Conservation (phyloP, 2,329 filamentous ascomycete species). For the Calonectria fujianensis region DNA sequence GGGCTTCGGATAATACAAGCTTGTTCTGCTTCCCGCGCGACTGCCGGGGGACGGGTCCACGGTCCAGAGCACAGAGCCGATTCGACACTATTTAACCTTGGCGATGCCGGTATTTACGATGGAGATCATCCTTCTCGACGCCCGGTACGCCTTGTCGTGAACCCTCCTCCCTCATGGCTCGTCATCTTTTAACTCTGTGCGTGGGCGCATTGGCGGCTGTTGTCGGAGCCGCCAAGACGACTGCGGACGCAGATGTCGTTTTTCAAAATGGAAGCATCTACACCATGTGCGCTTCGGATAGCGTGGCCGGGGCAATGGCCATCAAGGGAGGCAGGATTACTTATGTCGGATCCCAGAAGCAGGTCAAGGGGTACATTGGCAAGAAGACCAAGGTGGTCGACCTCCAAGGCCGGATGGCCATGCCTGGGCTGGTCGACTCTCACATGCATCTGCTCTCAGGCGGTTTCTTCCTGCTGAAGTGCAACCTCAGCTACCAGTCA, state of each 20-base stretch:
- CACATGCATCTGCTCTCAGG: constrained; percentile 55
- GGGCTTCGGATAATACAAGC: constrained; percentile 15
- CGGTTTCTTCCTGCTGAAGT: constrained; percentile 52
- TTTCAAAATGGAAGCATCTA: constrained; percentile 56
- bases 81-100: constrained; percentile 8
- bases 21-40: constrained; percentile 9
- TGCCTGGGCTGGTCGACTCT: constrained; percentile 55
- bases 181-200: constrained; percentile 30
- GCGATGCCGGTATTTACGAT: not conserved
- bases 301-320: constrained; percentile 46
- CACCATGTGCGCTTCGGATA: constrained; percentile 46
- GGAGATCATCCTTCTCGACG: not conserved
- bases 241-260: constrained; percentile 49
- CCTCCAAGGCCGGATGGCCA: constrained; percentile 55
- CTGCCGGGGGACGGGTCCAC: not conserved
- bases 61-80: not conserved
- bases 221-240: constrained; percentile 10
- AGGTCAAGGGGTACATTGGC: constrained; percentile 49
- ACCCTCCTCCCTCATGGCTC: not conserved
- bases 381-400: constrained; percentile 52
- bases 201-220: constrained; percentile 43
- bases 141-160: too few relatives aligned
- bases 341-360: constrained; percentile 47
- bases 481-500: constrained; percentile 54
- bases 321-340: constrained; percentile 49